phyloP scores from a whole-genome alignment of 768 basidiomycete species.

The Leccinum subgranulosum region DNA sequence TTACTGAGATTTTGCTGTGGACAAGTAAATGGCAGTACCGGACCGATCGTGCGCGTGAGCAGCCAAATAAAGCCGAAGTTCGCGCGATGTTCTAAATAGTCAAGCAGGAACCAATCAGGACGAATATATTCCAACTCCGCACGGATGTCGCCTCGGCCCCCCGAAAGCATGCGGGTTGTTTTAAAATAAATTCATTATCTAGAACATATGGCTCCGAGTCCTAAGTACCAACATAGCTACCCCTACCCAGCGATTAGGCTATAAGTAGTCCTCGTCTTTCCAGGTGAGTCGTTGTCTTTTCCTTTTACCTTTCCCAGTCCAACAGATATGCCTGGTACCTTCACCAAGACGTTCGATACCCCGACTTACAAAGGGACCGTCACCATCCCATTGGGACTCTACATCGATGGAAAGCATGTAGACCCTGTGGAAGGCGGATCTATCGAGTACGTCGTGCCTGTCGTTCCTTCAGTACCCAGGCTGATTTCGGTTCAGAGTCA shows the following conservation, averaged over 20 bases:
- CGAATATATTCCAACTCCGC: not conserved
- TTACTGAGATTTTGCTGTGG: not conserved
- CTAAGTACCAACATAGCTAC: not conserved
- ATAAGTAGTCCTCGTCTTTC: constrained; percentile 5
- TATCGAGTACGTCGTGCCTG: constrained; percentile 52
- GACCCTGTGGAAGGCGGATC: constrained; percentile 49
- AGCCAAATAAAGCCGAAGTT: not conserved
- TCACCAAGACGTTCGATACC: constrained; percentile 50
- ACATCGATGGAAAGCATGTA: constrained; percentile 55
- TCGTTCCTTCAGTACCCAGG: not conserved
- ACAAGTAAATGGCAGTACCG: not conserved
- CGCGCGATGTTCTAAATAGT: not conserved
- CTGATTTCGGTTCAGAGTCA: constrained; percentile 37
- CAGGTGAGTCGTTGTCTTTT: not conserved
- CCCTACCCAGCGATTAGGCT: not conserved
- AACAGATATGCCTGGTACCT: constrained; percentile 36
- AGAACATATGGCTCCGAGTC: not conserved
- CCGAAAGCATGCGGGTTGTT: not conserved
- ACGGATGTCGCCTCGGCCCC: not conserved
- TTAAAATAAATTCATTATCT: not conserved
- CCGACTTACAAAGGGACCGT: constrained; percentile 54
- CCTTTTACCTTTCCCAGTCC: not conserved
- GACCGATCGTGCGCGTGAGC: not conserved
- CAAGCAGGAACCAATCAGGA: not conserved
- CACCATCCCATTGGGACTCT: constrained; percentile 60